Base-by-base conservation (phyloP, 345 rosid species). In the Xanthoceras sorbifolium region DNA sequence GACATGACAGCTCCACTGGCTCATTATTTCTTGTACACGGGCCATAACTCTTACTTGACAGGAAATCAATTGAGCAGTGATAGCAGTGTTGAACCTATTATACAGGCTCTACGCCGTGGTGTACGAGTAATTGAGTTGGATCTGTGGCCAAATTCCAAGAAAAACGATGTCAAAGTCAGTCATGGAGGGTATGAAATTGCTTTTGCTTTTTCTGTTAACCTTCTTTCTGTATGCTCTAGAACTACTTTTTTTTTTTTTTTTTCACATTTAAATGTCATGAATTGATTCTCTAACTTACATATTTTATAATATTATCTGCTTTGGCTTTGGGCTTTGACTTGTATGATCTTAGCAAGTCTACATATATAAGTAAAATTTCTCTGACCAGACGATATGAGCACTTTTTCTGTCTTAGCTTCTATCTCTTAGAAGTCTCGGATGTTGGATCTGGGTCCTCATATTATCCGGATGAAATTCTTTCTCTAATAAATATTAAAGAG, bases 111-210 rank as follows among this genome's bases (percentile, higher is more conserved):
- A 23, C 22, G 26, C 60, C 79, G 46, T 62, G 92, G 97, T 48
- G 97, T 94, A 8, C 86, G 97, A 81, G 95, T 90, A 1, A 92
- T 94, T 66, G 98, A 94, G 82, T 82, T 94, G 72, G 98, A 94
- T 86, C 79, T 94, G 67, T 91, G 98, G 98, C 94, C 97, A 17
- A 83, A 78, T 84, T 61, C 87, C 64, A 77, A 82, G 2, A 83
- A 83, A 48, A 81, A 85, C 9, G 74, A 83, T 75, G 89, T 88
- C 1, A 76, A 92, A 80, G 97, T 92, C 78, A 80, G 86, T 75
- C 97, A 92, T 73, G 97, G 98, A 78, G 93, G 97, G 97, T 92
- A 82, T 31, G 62, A 31, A 9, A 1, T 34, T 52, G 9, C 12
- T 14, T 57, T 50, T 20, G 18, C 32, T 46, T 68, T n/a, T 62